A percentile compares a stretch with the other conserved stretches of the same genome.
Conservation (phyloP, 441 rosid genomes). For the Syzygium malaccense region DNA sequence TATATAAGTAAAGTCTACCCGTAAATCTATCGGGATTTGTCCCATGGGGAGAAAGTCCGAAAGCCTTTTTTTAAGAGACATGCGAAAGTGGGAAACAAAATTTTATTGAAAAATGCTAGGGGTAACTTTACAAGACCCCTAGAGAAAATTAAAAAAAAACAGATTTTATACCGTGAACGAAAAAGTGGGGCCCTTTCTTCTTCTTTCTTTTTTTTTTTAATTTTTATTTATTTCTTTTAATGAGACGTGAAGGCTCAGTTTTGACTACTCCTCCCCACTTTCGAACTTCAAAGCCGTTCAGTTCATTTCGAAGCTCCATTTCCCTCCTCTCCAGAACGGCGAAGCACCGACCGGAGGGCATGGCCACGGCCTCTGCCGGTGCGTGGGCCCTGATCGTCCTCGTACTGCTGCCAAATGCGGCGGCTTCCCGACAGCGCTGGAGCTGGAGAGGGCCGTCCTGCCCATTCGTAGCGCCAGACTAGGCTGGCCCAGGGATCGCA, state of each 20-base stretch:
- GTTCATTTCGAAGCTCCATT: not conserved
- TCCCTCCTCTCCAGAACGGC: not conserved
- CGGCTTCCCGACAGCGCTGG: constrained; percentile 41
- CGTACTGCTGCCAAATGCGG: constrained; percentile 11
- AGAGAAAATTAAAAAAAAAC: too few relatives aligned
- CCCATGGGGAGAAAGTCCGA: not conserved
- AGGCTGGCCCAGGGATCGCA: constrained; percentile 48
- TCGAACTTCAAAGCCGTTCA: not conserved
- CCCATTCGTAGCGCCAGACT: constrained; percentile 36
- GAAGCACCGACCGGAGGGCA: not conserved
- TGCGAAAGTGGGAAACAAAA: not conserved
- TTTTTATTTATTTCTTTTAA: not conserved
- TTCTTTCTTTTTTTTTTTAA: too few relatives aligned
- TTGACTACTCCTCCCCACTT: not conserved
- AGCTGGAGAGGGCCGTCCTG: constrained; percentile 65
- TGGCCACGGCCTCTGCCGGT: constrained; percentile 15
- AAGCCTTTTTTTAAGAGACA: not conserved
- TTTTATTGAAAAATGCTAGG: not conserved
- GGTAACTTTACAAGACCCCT: too few relatives aligned
- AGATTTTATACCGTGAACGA: too few relatives aligned
- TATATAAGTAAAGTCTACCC: too few relatives aligned
- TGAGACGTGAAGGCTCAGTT: not conserved
- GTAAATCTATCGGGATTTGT: too few relatives aligned
- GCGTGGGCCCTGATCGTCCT: constrained; percentile 16
- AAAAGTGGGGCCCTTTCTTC: not conserved